These are phyloP conservation scores for Eleusine coracana DNA, from an alignment of 176 grass and related monocot genomes.

Conservation along the genomic window DNA sequence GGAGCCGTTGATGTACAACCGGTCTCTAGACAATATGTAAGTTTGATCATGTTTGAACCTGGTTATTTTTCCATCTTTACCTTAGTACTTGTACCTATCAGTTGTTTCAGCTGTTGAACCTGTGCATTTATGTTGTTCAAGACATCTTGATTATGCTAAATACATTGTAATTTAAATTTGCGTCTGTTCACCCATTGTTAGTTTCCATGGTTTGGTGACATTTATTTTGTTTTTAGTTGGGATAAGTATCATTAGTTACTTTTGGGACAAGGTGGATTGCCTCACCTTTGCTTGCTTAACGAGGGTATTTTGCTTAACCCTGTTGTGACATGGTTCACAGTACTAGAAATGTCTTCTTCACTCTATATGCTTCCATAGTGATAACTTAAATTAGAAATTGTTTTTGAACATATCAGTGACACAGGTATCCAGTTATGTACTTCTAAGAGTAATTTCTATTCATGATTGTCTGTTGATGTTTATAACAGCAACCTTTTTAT, in stretches of 20 bases:
- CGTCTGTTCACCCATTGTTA: background rate
- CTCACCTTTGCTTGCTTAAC: background rate
- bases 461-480: background rate
- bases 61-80: conserved; percentile 13
- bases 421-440: background rate
- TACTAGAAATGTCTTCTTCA: background rate
- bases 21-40: conserved; percentile 56
- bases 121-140: background rate
- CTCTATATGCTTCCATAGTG: conserved; percentile 18
- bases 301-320: background rate
- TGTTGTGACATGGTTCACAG: background rate
- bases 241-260: background rate
- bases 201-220: background rate
- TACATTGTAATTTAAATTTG: background rate
- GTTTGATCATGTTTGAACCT: conserved; percentile 35
- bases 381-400: background rate
- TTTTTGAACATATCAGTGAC: conserved; percentile 1
- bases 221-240: background rate
- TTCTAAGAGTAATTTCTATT: conserved; percentile 19
- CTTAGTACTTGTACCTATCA: background rate
- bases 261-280: background rate
- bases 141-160: background rate
- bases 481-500: background rate
- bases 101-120: conserved; percentile 4
- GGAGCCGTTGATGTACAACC: conserved; percentile 52